Conservation (phyloP, 2,329 filamentous ascomycete species). For the Spiromastix sp. region DNA sequence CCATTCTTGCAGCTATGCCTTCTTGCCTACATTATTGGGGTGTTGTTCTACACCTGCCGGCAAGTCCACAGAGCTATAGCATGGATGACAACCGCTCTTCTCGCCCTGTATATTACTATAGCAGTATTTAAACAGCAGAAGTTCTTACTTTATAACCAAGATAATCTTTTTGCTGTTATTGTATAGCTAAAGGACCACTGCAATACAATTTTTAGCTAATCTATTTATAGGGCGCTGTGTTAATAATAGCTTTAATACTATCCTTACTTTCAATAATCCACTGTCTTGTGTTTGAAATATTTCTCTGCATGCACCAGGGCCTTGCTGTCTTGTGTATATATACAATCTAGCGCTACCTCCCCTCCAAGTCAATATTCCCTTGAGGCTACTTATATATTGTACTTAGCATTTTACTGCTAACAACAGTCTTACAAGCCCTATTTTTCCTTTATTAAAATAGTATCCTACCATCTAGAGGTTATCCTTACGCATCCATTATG, state of each 20-base stretch:
- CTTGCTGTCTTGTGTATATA: slow-evolving; percentile 14
- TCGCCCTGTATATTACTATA: background rate
- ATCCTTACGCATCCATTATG: slow-evolving; percentile 15
- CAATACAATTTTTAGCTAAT: background rate
- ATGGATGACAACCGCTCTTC: slow-evolving; percentile 4
- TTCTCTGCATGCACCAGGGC: slow-evolving; percentile 16
- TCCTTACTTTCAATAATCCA: slow-evolving; percentile 14
- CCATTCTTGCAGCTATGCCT: slow-evolving; percentile 4
- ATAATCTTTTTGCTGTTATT: slow-evolving; percentile 4
- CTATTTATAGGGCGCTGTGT: slow-evolving; percentile 9
- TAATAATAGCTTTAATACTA: slow-evolving; percentile 12
- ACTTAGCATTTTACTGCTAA: slow-evolving; percentile 13
- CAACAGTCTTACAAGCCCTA: slow-evolving; percentile 10
- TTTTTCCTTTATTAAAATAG: slow-evolving; percentile 16
- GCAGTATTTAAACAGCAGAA: background rate
- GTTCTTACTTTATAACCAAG: background rate
- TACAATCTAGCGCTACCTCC: slow-evolving; percentile 15
- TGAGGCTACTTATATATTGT: slow-evolving; percentile 14
- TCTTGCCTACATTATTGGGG: slow-evolving; percentile 6
- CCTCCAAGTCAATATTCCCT: slow-evolving; percentile 6
- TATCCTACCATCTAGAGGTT: slow-evolving; percentile 12
- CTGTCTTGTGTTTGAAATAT: slow-evolving; percentile 16
- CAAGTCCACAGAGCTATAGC: slow-evolving; percentile 2
- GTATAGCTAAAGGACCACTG: background rate
- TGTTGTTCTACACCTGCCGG: slow-evolving; percentile 4